These are phyloP conservation scores for Crotalaria pallida DNA, from an alignment of 306 rosid species.

Conservation along the genomic window DNA sequence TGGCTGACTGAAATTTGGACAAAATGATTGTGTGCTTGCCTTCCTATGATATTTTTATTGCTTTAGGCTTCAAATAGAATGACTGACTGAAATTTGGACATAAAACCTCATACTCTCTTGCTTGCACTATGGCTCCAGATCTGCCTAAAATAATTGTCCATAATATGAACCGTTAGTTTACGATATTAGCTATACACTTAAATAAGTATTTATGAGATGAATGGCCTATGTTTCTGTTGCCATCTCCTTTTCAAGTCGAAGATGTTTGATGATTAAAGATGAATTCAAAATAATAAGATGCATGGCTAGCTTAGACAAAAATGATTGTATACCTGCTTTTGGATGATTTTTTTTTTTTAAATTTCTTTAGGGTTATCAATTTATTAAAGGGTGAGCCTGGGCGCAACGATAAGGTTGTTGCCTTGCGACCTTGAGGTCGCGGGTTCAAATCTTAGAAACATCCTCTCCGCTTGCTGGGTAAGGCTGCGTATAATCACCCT, in stretches of 20 bases:
- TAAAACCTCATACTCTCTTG: not conserved
- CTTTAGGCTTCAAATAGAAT: not conserved
- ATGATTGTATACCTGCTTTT: conserved; percentile 12
- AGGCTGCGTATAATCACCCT: too few relatives aligned
- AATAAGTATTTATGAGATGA: not conserved
- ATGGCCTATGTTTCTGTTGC: not conserved
- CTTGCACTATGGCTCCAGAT: not conserved
- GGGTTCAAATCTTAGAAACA: too few relatives aligned
- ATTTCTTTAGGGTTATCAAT: too few relatives aligned
- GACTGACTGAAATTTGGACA: not conserved
- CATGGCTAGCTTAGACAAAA: not conserved
- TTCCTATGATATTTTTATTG: too few relatives aligned
- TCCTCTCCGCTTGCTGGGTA: too few relatives aligned
- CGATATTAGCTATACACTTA: not conserved
- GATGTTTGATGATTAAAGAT: conserved; percentile 9
- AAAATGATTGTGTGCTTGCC: too few relatives aligned
- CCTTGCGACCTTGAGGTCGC: too few relatives aligned
- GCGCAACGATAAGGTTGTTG: too few relatives aligned
- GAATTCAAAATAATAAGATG: not conserved
- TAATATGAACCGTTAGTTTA: not conserved
- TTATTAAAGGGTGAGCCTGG: too few relatives aligned
- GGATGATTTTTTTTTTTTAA: not conserved
- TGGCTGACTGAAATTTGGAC: conserved; percentile 2
- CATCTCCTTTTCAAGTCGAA: conserved; percentile 3
- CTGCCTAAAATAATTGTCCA: not conserved